Percentiles rank a stretch among this genome's conserved stretches.
These are phyloP conservation scores for Kodamaea derodonti DNA, from an alignment of 1,139 yeast species.

Conservation along the genomic window DNA sequence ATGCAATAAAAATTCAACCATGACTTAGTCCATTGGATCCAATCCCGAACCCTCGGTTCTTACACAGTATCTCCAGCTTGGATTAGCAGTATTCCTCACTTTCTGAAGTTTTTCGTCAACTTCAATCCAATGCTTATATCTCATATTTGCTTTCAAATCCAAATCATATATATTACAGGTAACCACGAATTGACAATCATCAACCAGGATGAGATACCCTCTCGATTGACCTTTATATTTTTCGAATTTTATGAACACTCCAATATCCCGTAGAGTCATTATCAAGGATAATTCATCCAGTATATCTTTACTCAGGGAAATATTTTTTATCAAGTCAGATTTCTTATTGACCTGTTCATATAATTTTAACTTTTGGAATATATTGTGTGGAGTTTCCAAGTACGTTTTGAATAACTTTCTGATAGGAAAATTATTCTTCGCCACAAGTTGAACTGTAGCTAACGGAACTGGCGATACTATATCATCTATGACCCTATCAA, in stretches of 20 bases:
- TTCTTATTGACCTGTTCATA: constrained; percentile 35
- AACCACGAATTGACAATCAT: constrained; percentile 26
- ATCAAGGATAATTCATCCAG: constrained; percentile 40
- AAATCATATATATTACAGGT: constrained; percentile 43
- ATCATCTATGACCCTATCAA: constrained; percentile 34
- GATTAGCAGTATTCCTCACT: constrained; percentile 34
- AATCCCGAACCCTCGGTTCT: constrained; percentile 5
- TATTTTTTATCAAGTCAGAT: constrained; percentile 31
- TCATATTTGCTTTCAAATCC: constrained; percentile 40
- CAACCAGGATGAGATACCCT: constrained; percentile 25
- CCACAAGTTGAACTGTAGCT: constrained; percentile 16
- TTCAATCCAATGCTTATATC: constrained; percentile 41
- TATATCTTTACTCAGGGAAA: constrained; percentile 39
- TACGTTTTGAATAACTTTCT: constrained; percentile 25
- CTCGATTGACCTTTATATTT: constrained; percentile 30
- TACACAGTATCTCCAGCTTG: constrained; percentile 36
- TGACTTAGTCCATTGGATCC: no score
- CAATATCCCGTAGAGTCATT: constrained; percentile 58
- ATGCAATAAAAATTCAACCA: no score
- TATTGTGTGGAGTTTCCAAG: constrained; percentile 29
- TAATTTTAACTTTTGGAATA: constrained; percentile 35
- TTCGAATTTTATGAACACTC: constrained; percentile 44
- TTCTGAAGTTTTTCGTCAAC: constrained; percentile 32
- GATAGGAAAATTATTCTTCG: constrained; percentile 26
- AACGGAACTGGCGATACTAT: constrained; percentile 28